Conservation (phyloP, 2,329 filamentous ascomycete genomes). For the Clonostachys rhizophaga region DNA sequence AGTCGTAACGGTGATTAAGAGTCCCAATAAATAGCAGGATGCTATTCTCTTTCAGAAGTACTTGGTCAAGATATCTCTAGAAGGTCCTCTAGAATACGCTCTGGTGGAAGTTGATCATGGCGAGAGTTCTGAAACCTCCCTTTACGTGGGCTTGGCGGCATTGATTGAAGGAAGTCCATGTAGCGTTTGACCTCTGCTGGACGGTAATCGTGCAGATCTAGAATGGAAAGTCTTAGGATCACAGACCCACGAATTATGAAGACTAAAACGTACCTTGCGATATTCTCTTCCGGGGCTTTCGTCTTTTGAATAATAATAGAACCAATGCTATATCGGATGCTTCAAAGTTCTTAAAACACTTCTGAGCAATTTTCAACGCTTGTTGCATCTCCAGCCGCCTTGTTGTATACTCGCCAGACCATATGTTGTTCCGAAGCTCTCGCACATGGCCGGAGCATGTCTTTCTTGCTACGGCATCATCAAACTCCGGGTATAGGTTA, state of each 20-base stretch:
- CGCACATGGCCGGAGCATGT: background rate
- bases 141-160: background rate
- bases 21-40: too few species aligned
- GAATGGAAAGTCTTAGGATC: background rate
- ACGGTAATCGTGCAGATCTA: background rate
- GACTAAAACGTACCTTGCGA: background rate
- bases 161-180: background rate
- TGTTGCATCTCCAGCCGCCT: background rate
- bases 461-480: background rate
- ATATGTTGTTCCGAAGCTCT: background rate
- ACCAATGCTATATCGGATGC: background rate
- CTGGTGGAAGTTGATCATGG: too few species aligned
- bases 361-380: background rate
- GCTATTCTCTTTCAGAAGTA: too few species aligned
- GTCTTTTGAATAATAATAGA: background rate
- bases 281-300: background rate
- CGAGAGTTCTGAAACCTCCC: too few species aligned
- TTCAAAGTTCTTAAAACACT: background rate
- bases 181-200: background rate
- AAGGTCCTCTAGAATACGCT: too few species aligned
- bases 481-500: background rate
- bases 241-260: background rate
- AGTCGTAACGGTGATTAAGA: too few species aligned
- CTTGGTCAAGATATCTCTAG: too few species aligned
- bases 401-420: background rate